Percentiles rank a stretch among this genome's conserved stretches.
phyloP scores from a whole-genome alignment of 306 rosid species.

The Cajanus cajan region DNA sequence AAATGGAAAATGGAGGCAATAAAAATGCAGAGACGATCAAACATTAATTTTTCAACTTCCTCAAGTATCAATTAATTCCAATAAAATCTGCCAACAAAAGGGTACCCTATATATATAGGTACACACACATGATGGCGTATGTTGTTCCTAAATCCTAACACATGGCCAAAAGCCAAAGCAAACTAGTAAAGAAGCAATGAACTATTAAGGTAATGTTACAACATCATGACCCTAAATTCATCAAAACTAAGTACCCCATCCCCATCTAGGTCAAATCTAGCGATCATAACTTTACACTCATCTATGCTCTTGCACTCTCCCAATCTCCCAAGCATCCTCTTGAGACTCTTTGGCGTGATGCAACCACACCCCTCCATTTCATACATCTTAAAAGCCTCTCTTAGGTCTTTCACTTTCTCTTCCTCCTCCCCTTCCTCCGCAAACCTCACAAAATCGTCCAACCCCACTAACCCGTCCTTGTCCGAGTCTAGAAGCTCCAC shows the following conservation, averaged over 20 bases:
- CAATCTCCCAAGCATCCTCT: conserved; percentile 55
- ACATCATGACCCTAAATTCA: conserved; percentile 76
- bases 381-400: conserved; percentile 72
- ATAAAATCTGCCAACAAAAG: not conserved
- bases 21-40: not conserved
- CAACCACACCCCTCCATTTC: conserved; percentile 63
- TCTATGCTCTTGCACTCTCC: conserved; percentile 57
- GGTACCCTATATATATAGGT: not conserved
- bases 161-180: not conserved
- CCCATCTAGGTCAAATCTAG: conserved; percentile 63
- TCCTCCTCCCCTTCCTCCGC: conserved; percentile 67
- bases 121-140: not conserved
- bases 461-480: conserved; percentile 55
- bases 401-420: conserved; percentile 55
- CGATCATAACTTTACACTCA: conserved; percentile 57
- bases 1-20: not conserved
- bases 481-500: conserved; percentile 50
- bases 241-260: conserved; percentile 78
- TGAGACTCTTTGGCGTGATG: conserved; percentile 65
- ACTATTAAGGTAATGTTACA: conserved; percentile 14
- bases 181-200: too few relatives aligned
- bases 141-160: not conserved
- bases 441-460: conserved; percentile 61
- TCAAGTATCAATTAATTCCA: not conserved
- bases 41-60: not conserved